Conservation (phyloP, 1,284 basidiomycete species). For the Inonotus hispidus region DNA sequence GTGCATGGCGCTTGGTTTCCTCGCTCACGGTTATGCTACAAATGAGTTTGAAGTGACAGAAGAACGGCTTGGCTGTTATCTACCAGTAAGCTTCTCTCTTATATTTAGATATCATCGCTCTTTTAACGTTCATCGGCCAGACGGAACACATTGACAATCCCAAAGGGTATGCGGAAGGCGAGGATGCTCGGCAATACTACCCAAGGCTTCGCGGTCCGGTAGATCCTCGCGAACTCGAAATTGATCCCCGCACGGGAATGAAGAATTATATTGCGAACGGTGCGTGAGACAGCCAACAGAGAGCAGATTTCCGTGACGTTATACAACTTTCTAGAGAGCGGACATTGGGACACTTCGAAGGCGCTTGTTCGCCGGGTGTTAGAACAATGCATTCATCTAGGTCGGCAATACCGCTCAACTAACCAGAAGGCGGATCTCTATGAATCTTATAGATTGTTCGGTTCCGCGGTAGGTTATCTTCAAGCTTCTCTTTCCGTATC, state of each 20-base stretch:
- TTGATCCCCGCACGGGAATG: constrained; percentile 87
- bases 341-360: constrained; percentile 85
- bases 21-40: constrained; percentile 82
- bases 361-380: constrained; percentile 76
- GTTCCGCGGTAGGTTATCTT: constrained; percentile 47
- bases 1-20: constrained; percentile 84
- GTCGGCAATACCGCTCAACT: constrained; percentile 51
- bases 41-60: constrained; percentile 87
- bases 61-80: constrained; percentile 83
- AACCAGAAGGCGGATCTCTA: constrained; percentile 72
- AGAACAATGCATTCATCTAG: constrained; percentile 65
- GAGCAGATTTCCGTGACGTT: neutral
- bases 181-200: constrained; percentile 78
- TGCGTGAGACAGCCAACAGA: constrained; percentile 23
- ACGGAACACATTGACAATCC: constrained; percentile 89
- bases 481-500: neutral
- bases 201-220: constrained; percentile 67
- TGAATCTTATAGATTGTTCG: constrained; percentile 78
- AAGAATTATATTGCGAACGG: constrained; percentile 95
- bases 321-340: constrained; percentile 43
- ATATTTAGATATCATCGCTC: neutral
- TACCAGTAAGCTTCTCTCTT: constrained; percentile 48
- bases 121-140: constrained; percentile 27
- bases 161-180: constrained; percentile 80
- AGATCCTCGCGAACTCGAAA: constrained; percentile 75